Evolutionary conservation across 2,329 filamentous ascomycete genomes (phyloP), one percentile per base, ranked within the genome.

Genomic region (Monosporascus sp.): DNA sequence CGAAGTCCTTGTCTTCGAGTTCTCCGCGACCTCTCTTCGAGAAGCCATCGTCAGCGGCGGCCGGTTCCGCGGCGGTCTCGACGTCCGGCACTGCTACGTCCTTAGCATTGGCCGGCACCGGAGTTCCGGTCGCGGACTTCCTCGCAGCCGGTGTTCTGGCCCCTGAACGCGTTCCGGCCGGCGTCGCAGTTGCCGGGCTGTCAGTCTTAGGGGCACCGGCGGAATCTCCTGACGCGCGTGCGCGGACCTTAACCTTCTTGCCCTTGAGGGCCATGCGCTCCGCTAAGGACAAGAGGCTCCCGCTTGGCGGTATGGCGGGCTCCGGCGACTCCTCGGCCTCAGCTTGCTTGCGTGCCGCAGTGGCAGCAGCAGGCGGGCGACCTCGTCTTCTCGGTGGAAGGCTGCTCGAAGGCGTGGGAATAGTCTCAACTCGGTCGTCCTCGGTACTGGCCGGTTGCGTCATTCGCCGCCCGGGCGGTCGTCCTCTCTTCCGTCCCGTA

Each of bases 221-320:
- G 5, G 37, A 49, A 31, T 54, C 49, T 41, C 51, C 53, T 27
- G 49, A 52, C 14, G 55, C 52, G 19, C 61, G 59, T 36, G 61
- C 56, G 22, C 71, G 69, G 45, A 83, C 82, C 66, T 75, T 81
- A 58, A 84, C 75, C 50, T 73, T 77, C 64, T 75, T 82, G 11
- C 80, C 81, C 50, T 69, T 73, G 2, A 81, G 68, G 36, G 75
- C 78, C 73, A 82, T 77, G n/a, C 79, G 74, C 59, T 84, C 81
- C 38, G 76, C 74, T 76, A 84, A 77, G 6, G 81, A 83, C 70
- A 84, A 71, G 48, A 78, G 74, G 62, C 9, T 55, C 26, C 7
- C 61, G 51, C 44, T 55, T 48, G 17, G 45, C 9, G 16, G 51
- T 48, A 6, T 50, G 31, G 53, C 56, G 17, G 64, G 52, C 14